Percentiles rank a stretch among this genome's conserved stretches.
Evolutionary conservation across 179 eudicot genomes (phyloP).

Genomic region (Monotropa hypopitys): DNA sequence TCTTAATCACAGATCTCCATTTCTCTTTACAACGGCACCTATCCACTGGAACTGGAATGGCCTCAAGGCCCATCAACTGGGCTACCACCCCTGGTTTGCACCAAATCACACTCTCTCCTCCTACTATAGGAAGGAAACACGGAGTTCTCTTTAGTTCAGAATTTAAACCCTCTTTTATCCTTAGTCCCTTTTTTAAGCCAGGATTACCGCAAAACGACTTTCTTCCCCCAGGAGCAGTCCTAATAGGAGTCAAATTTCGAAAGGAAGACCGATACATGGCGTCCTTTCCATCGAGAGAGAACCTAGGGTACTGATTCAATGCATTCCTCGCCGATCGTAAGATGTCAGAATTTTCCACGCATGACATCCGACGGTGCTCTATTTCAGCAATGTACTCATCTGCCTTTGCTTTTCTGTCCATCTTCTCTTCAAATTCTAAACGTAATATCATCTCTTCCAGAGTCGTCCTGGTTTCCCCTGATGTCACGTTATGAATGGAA

Average conservation of each 20-base stretch:
- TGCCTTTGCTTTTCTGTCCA: constrained; percentile 33
- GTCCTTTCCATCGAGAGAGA: constrained; percentile 85
- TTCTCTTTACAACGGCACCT: constrained; percentile 20
- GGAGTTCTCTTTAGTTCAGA: constrained; percentile 14
- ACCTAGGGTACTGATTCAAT: constrained; percentile 75
- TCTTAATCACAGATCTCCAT: constrained; percentile 23
- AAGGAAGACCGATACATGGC: constrained; percentile 41
- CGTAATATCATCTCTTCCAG: constrained; percentile 81
- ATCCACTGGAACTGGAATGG: constrained; percentile 59
- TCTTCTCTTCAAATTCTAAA: constrained; percentile 61
- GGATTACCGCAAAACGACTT: constrained; percentile 1
- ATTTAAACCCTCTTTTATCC: neutral
- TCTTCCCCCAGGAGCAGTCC: neutral
- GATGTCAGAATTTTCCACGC: constrained; percentile 74
- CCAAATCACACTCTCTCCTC: constrained; percentile 87
- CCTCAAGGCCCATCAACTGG: constrained; percentile 83
- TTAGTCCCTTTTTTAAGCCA: neutral
- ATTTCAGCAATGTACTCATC: constrained; percentile 12
- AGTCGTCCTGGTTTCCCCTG: constrained; percentile 19
- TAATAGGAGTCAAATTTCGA: constrained; percentile 2
- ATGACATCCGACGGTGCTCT: constrained; percentile 58
- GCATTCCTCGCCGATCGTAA: constrained; percentile 70
- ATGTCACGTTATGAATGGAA: neutral
- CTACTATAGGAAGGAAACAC: constrained; percentile 39
- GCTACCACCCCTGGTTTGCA: constrained; percentile 86